Percentiles rank a stretch among this genome's conserved stretches.
Evolutionary conservation across 345 rosid species (phyloP).

Genomic region (Citrus sp.): DNA sequence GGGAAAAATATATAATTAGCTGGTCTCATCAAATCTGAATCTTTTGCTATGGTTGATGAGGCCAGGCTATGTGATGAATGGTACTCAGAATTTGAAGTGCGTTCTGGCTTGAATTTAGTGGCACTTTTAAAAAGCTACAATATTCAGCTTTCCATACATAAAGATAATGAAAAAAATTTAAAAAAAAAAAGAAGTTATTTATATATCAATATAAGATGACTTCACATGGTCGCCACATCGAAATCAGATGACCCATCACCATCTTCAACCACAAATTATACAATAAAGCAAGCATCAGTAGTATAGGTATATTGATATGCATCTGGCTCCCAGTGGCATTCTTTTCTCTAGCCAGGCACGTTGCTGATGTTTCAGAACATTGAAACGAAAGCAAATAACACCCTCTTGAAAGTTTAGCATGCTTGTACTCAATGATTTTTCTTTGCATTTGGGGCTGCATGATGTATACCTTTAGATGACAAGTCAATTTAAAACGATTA

Average conservation of each 20-base stretch:
- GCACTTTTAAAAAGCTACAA: constrained; percentile 28
- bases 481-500: no score
- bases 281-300: constrained; percentile 4
- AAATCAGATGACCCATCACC: constrained; percentile 23
- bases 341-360: background rate
- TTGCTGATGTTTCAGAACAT: background rate
- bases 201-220: background rate
- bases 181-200: background rate
- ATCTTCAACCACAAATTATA: constrained; percentile 15
- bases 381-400: constrained; percentile 2
- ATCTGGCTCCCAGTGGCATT: background rate
- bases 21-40: background rate
- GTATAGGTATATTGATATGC: background rate
- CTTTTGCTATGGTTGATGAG: background rate
- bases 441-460: background rate
- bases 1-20: no score
- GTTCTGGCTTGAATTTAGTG: constrained; percentile 4
- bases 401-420: background rate
- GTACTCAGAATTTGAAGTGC: background rate
- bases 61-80: constrained; percentile 11
- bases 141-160: constrained; percentile 23
- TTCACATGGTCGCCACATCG: constrained; percentile 30
- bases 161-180: background rate
- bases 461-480: no score
- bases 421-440: background rate